phyloP scores from a whole-genome alignment of 805 yeast genomes.

The Candida boidinii region DNA sequence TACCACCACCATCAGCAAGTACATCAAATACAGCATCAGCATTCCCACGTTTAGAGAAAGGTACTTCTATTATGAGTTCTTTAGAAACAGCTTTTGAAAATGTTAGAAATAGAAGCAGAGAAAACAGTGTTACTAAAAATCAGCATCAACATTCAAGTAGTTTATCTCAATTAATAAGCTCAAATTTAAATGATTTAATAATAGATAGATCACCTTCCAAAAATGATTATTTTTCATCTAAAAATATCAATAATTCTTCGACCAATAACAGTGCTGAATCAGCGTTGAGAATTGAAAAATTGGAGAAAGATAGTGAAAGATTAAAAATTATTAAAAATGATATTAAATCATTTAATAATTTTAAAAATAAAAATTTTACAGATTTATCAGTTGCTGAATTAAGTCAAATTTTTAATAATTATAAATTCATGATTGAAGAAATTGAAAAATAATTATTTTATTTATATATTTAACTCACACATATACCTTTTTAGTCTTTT shows the following conservation, averaged over 20 bases:
- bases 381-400: slow-evolving; percentile 21
- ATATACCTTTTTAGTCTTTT: too few relatives aligned
- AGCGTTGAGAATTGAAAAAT: too few relatives aligned
- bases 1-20: background rate
- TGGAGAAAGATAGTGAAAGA: background rate
- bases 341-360: slow-evolving; percentile 8
- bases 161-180: too few relatives aligned
- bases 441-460: too few relatives aligned
- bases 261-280: background rate
- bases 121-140: slow-evolving; percentile 11
- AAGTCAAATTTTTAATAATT: slow-evolving; percentile 18
- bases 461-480: too few relatives aligned
- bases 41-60: too few relatives aligned
- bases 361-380: slow-evolving; percentile 17
- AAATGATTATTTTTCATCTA: background rate
- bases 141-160: background rate
- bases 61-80: slow-evolving; percentile 18
- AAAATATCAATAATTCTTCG: background rate
- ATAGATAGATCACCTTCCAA: too few relatives aligned
- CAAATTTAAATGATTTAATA: too few relatives aligned
- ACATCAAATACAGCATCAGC: too few relatives aligned
- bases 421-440: too few relatives aligned
- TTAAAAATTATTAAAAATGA: background rate
- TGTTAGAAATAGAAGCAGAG: slow-evolving; percentile 23
- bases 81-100: slow-evolving; percentile 25